phyloP scores from a whole-genome alignment of 2,329 filamentous ascomycete species.

The Trichoderma citrinoviride region DNA sequence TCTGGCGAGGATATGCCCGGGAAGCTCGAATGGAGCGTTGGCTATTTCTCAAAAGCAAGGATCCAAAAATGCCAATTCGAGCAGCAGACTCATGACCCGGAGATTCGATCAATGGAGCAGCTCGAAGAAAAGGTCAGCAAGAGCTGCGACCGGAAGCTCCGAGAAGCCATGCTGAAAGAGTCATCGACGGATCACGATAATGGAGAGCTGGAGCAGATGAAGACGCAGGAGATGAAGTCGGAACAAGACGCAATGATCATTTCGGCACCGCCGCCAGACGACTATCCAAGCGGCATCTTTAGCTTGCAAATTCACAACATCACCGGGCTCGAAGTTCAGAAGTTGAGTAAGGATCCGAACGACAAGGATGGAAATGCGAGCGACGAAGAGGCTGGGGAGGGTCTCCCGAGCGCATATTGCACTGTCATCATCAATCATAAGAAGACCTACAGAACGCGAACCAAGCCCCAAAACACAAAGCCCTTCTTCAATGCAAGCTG shows the following conservation, averaged over 20 bases:
- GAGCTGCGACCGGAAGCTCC: conserved; percentile 58
- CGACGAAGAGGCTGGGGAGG: conserved; percentile 60
- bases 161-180: conserved; percentile 53
- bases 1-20: conserved; percentile 67
- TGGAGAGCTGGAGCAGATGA: conserved; percentile 65
- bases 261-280: conserved; percentile 60
- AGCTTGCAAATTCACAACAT: conserved; percentile 72
- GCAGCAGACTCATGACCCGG: conserved; percentile 57
- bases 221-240: conserved; percentile 62
- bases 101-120: conserved; percentile 56
- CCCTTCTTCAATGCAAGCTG: conserved; percentile 77
- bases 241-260: conserved; percentile 64
- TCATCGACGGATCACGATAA: conserved; percentile 52
- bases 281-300: conserved; percentile 64
- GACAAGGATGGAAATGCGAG: conserved; percentile 47
- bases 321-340: conserved; percentile 62
- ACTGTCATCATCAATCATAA: conserved; percentile 71
- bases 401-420: conserved; percentile 68
- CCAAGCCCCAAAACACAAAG: conserved; percentile 74
- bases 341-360: conserved; percentile 48
- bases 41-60: conserved; percentile 66
- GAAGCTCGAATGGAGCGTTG: conserved; percentile 65
- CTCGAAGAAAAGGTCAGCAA: conserved; percentile 56
- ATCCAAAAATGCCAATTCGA: conserved; percentile 61
- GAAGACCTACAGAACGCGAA: conserved; percentile 67